Base-by-base conservation (phyloP, 192 early-diverging fungal species). In the Coemansia sp. region DNA sequence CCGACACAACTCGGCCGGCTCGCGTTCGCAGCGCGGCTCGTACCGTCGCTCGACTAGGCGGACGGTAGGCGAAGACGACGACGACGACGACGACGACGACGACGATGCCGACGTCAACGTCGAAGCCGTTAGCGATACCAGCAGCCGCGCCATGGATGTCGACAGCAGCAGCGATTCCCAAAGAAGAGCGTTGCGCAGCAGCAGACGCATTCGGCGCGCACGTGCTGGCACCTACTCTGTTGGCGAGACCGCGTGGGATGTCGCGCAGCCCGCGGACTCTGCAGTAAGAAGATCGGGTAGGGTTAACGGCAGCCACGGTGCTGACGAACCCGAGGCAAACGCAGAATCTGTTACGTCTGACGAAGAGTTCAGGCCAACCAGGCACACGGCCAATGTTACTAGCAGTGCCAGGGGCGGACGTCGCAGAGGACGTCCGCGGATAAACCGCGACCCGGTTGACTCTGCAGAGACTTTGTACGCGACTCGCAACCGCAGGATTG, bases 61-160 rank as follows among this genome's bases (percentile, higher is more conserved):
- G 22, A 48, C 32, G 32, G 32, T 67, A 36, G 58, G 22, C 11
- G 66, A 52, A 38, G 66, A 67, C 0, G 66, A 67, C 20, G 66
- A 67, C 33, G 68, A 75, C 20, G 85, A 86, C 25, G 80, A 83
- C 16, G 83, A 78, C 42, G 83, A 83, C 8, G 71, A 66, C 33
- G 76, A 50, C 0, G 49, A 20, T 18, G 18, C 1, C 3, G 52
- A 30, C 0, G 52, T 80, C n/a, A 77, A 71, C 5, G 56, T 66
- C 38, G 69, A 52, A 1, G 28, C 28, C 8, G 2, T 54, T 3
- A 64, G 63, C 25, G 64, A 73, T 28, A 81, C 82, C 29, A 73
- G 77, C 16, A 76, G 76, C 36, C 77, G 77, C 14, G 51, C 38
- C 4, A 60, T 64, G 61, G 48, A 65, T 60, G 56, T 60, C 34